Evolutionary conservation across 768 basidiomycete genomes (phyloP), one percentile per base, ranked within the genome.

Genomic region (Mycena vulgaris): DNA sequence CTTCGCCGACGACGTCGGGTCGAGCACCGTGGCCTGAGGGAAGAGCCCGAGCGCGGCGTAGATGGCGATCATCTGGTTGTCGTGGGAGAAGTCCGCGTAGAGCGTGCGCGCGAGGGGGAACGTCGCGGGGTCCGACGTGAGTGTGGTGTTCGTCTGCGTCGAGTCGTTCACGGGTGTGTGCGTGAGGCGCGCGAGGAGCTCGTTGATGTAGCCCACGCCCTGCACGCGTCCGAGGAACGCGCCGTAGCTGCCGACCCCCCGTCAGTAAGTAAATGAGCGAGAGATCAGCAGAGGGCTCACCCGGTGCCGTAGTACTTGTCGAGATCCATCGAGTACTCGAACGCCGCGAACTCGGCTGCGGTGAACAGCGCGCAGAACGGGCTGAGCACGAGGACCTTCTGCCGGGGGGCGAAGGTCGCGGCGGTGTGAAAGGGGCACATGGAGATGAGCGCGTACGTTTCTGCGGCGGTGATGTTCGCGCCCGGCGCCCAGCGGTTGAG

Each of bases 121-220:
- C 0, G 93, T 94, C 11, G 74, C 73, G 0, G 89, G 88, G 4
- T 87, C 84, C 0, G 83, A 72, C 75, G 93, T 89, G 27, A 96
- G 85, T 0, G 94, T 95, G 13, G 79, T 80, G 78, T 96, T 96
- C 2, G 92, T 93, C 72, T 92, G 90, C 0, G 94, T 95, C 71
- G 86, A 77, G 78, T 95, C 94, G 30, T 75, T 75, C 31, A 94
- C 92, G 0, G 89, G 88, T 11, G 79, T 79, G n/a, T 84, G 83
- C 0, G 91, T 93, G 45, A 97, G 85, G 13, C 96, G 89, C 0
- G 94, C 93, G 21, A 97, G 79, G 11, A 97, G 87, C 81, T 97
- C 95, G 76, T 95, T 95, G 76, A 94, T 84, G 75, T 94, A 97
- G 3, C 95, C 96, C 6, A 96, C 91, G 25, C 95, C 94, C 77